Evolutionary conservation across 106 monocot species (phyloP).

Genomic region (Narthecium ossifragum): DNA sequence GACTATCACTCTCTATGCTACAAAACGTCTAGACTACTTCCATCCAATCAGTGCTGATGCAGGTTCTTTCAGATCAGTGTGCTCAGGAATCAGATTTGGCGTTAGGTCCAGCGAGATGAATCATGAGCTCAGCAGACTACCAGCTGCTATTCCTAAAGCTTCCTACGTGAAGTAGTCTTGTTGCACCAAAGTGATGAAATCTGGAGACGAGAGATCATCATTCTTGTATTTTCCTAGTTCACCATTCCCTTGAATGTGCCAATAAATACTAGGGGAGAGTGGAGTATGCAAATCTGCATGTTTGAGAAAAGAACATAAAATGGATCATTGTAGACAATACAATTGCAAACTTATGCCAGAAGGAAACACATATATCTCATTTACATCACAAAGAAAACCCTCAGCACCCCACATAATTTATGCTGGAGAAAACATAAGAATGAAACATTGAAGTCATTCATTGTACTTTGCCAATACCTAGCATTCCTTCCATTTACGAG

Average conservation of each 20-base stretch:
- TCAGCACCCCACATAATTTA: not conserved
- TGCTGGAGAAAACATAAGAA: too few relatives aligned
- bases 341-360: not conserved
- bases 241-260: slow-evolving; percentile 63
- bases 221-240: slow-evolving; percentile 37
- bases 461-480: too few relatives aligned
- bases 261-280: slow-evolving; percentile 54
- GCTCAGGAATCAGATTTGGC: too few relatives aligned
- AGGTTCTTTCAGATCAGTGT: too few relatives aligned
- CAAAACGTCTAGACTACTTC: too few relatives aligned
- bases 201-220: slow-evolving; percentile 38
- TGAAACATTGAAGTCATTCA: too few relatives aligned
- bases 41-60: too few relatives aligned
- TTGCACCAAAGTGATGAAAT: slow-evolving; percentile 48
- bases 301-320: not conserved
- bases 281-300: slow-evolving; percentile 56
- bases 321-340: not conserved
- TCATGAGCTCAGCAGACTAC: too few relatives aligned
- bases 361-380: not conserved
- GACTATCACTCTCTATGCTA: too few relatives aligned
- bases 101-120: too few relatives aligned
- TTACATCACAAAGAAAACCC: not conserved
- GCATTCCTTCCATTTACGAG: too few relatives aligned
- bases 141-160: too few relatives aligned
- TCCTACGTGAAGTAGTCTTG: slow-evolving; percentile 59